Evolutionary conservation across 371 early-diverging fungal genomes (phyloP).

Genomic region (Mucor irregularis): DNA sequence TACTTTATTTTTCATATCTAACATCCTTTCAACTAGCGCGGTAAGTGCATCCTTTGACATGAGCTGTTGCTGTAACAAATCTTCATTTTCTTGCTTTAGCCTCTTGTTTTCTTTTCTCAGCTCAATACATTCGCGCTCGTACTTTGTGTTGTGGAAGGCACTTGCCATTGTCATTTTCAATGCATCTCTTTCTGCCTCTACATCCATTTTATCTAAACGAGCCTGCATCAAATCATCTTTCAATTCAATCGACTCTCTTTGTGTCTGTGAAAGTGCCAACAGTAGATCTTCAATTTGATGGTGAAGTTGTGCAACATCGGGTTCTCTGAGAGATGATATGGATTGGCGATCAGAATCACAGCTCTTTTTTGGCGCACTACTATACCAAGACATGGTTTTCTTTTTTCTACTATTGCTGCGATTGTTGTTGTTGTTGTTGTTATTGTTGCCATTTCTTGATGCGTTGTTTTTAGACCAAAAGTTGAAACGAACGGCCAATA

Average conservation of each 20-base stretch:
- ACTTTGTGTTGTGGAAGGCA: slow-evolving; percentile 11
- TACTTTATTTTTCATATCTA: slow-evolving; percentile 40
- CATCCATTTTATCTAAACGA: slow-evolving; percentile 62
- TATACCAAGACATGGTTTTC: slow-evolving; percentile 38
- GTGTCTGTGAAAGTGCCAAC: slow-evolving; percentile 56
- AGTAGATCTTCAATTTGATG: slow-evolving; percentile 65
- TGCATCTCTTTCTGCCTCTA: slow-evolving; percentile 46
- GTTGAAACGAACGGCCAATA: slow-evolving; percentile 55
- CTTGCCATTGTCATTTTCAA: slow-evolving; percentile 35
- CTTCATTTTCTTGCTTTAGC: slow-evolving; percentile 39
- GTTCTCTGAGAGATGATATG: slow-evolving; percentile 20
- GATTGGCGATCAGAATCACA: slow-evolving; percentile 32
- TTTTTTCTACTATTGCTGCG: slow-evolving; percentile 31
- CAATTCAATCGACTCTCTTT: slow-evolving; percentile 57
- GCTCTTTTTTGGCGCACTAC: slow-evolving; percentile 23
- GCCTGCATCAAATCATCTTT: slow-evolving; percentile 58
- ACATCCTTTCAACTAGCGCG: slow-evolving; percentile 41
- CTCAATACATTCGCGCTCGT: slow-evolving; percentile 20
- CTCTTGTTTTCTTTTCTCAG: slow-evolving; percentile 26
- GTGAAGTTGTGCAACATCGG: slow-evolving; percentile 48
- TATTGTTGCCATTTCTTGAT: background rate
- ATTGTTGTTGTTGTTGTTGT: slow-evolving; percentile 4
- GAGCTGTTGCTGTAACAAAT: slow-evolving; percentile 32
- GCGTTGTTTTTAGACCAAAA: slow-evolving; percentile 37
- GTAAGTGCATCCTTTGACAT: slow-evolving; percentile 48